A percentile compares a stretch with the other conserved stretches of the same genome.
Evolutionary conservation across 352 stramenopile species (phyloP).

Genomic region (Thalassiosira livingstoniorum): DNA sequence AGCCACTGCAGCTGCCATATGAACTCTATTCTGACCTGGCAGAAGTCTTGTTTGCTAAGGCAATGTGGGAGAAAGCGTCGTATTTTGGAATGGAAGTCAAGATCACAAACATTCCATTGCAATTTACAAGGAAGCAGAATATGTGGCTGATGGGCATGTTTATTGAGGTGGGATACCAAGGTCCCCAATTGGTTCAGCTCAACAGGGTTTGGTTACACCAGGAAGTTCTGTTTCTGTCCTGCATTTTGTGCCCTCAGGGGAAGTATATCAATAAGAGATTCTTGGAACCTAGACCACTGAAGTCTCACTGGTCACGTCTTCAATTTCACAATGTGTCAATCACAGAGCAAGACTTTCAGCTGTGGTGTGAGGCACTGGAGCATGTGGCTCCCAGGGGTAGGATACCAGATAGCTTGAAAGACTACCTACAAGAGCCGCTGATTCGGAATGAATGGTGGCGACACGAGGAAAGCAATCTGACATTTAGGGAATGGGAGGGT

Average conservation of each 20-base stretch:
- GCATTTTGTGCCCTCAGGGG: conserved; percentile 4
- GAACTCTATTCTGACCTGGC: neutral
- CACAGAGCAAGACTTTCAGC: neutral
- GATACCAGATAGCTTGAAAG: neutral
- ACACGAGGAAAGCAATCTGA: neutral
- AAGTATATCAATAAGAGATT: neutral
- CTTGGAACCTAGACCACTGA: neutral
- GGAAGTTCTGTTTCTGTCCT: conserved; percentile 38
- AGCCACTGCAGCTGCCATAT: conserved; percentile 15
- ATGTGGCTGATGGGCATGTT: conserved; percentile 31
- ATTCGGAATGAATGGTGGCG: neutral
- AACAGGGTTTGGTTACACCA: conserved; percentile 44
- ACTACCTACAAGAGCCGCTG: neutral
- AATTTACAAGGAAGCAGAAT: no score
- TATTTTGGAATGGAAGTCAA: neutral
- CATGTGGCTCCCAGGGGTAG: neutral
- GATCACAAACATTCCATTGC: conserved; percentile 11
- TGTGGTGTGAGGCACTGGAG: neutral
- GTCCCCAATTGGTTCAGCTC: neutral
- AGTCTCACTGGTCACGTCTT: neutral
- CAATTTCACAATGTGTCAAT: neutral
- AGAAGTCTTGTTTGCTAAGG: conserved; percentile 11
- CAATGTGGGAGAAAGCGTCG: conserved; percentile 28
- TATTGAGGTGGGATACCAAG: neutral
- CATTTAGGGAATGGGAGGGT: neutral